Percentiles rank a stretch among this genome's conserved stretches.
phyloP scores from a whole-genome alignment of 2,329 filamentous ascomycete species.

The Cryoendolithus antarcticus region DNA sequence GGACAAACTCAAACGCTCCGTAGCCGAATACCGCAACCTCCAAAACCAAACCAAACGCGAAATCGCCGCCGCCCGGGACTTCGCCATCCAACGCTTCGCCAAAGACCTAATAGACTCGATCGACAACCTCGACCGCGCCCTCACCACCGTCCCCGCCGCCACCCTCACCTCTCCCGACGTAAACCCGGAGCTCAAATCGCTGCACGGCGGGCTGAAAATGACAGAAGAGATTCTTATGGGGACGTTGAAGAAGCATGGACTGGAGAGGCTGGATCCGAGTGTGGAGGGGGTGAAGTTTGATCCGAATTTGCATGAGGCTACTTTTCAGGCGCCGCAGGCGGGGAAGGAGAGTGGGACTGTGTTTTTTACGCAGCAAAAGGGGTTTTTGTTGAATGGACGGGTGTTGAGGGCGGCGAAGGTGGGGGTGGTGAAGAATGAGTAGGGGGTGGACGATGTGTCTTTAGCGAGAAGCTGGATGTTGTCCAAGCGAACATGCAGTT shows the following conservation, averaged over 20 bases:
- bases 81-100: constrained; percentile 88
- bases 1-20: constrained; percentile 89
- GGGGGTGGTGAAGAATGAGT: constrained; percentile 92
- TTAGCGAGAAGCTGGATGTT: too few relatives aligned
- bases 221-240: constrained; percentile 78
- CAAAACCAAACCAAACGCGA: constrained; percentile 90
- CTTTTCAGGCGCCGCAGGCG: constrained; percentile 78
- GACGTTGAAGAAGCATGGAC: constrained; percentile 85
- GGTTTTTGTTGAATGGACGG: constrained; percentile 84
- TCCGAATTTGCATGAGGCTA: constrained; percentile 92
- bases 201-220: constrained; percentile 90
- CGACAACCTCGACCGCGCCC: constrained; percentile 92
- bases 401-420: constrained; percentile 89
- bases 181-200: constrained; percentile 61
- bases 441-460: too few relatives aligned
- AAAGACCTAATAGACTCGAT: constrained; percentile 89
- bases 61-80: constrained; percentile 74
- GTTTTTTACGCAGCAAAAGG: constrained; percentile 89
- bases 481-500: too few relatives aligned
- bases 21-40: constrained; percentile 96
- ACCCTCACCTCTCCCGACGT: constrained; percentile 49
- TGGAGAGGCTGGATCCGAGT: constrained; percentile 73
- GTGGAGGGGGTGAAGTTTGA: constrained; percentile 73
- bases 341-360: constrained; percentile 84
- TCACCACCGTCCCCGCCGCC: constrained; percentile 63